Evolutionary conservation across 2,329 filamentous ascomycete species (phyloP).

Genomic region (Capronia coronata): DNA sequence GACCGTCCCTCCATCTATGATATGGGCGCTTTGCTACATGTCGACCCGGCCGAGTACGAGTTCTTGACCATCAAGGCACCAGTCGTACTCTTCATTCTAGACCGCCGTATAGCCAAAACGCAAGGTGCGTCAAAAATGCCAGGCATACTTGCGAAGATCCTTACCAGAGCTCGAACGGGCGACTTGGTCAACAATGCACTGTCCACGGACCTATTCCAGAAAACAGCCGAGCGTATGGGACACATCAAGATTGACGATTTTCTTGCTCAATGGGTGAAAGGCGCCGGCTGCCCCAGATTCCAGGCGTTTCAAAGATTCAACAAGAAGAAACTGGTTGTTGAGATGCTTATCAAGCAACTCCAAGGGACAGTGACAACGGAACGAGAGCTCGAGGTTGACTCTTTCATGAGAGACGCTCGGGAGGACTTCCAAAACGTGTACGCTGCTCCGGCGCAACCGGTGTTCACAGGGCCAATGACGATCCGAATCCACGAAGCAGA

Average conservation of each 20-base stretch:
- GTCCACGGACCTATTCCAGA: slow-evolving; percentile 69
- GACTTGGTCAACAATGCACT: slow-evolving; percentile 65
- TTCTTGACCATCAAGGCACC: slow-evolving; percentile 89
- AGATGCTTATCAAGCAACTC: slow-evolving; percentile 78
- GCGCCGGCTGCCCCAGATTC: slow-evolving; percentile 82
- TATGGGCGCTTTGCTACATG: slow-evolving; percentile 67
- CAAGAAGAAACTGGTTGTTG: slow-evolving; percentile 92
- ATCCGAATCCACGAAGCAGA: slow-evolving; percentile 97
- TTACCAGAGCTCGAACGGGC: slow-evolving; percentile 78
- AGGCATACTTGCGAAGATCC: slow-evolving; percentile 76
- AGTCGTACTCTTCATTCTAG: slow-evolving; percentile 85
- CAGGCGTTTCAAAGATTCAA: slow-evolving; percentile 86
- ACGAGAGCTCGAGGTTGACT: slow-evolving; percentile 59
- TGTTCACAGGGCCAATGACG: slow-evolving; percentile 94
- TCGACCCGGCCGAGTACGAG: slow-evolving; percentile 79
- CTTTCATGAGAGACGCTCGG: slow-evolving; percentile 78
- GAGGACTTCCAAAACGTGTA: slow-evolving; percentile 67
- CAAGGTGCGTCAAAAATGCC: slow-evolving; percentile 77
- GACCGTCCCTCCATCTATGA: slow-evolving; percentile 75
- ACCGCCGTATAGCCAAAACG: slow-evolving; percentile 82
- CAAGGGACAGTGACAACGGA: slow-evolving; percentile 54
- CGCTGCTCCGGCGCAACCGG: slow-evolving; percentile 62
- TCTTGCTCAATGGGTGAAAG: slow-evolving; percentile 87
- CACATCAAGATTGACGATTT: slow-evolving; percentile 83
- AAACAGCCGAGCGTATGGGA: slow-evolving; percentile 78